Evolutionary conservation across 805 yeast genomes (phyloP), one percentile per base, ranked within the genome.

Genomic region (Hanseniaspora singularis): DNA sequence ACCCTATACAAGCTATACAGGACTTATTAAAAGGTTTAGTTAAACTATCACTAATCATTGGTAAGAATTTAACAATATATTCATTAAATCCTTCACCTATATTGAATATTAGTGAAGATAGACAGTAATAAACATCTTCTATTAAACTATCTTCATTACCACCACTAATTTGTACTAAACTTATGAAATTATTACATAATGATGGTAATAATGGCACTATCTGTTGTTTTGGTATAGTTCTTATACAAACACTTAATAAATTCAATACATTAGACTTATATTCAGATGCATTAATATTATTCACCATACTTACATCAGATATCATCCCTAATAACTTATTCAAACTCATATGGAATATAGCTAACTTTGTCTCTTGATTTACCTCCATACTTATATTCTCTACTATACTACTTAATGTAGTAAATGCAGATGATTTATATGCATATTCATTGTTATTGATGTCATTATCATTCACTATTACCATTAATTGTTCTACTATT

Each of bases 401-500:
- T 20, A 89, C 95, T 58, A 88, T 68, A 0, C 89, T 72, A 1
- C 95, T 79, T 54, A 92, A 67, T 0, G 96, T 94, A 64, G 94
- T 96, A 62, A 86, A 92, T 1, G 97, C 94, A n/a, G 96, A 86
- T 1, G 97, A 89, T 59, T 97, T 74, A 5, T 94, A 76, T 50
- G 85, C 79, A 59, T 76, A 73, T 60, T 89, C 97, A 57, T 92
- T 92, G 58, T 86, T 95, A 19, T 44, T 44, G 14, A 37, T 22
- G 24, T n/a, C n/a, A n/a, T 28, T 33, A 15, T 44, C 48, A 31
- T 44, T 44, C 4, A 38, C 48, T 8, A 45, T 45, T 12, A 26
- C 18, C 49, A 45, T 45, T 19, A 45, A 33, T 27, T 49, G 43
- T 15, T 49, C 53, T 24, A 46, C 50, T 32, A 50, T 42, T 4